phyloP scores from a whole-genome alignment of 495 filamentous ascomycete species.

The Podospora pseudocomata region DNA sequence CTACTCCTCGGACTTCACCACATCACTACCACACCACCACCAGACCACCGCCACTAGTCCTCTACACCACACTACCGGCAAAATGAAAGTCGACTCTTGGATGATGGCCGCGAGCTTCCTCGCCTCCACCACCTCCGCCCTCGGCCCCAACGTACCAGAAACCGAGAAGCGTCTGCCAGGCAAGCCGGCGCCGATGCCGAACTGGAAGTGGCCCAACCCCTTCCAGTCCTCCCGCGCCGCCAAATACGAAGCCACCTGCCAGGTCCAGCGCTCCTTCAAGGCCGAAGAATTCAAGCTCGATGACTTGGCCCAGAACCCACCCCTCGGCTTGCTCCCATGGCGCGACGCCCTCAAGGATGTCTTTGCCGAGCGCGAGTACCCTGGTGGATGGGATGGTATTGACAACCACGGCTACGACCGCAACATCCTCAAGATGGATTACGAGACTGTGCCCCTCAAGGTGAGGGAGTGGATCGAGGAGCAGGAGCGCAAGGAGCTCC shows the following conservation, averaged over 20 bases:
- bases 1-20: background rate
- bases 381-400: slow-evolving; percentile 37
- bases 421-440: slow-evolving; percentile 33
- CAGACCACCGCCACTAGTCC: background rate
- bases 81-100: slow-evolving; percentile 27
- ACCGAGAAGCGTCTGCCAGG: slow-evolving; percentile 20
- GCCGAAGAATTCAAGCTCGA: slow-evolving; percentile 34
- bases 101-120: slow-evolving; percentile 21
- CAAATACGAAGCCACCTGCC: slow-evolving; percentile 26
- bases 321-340: slow-evolving; percentile 28
- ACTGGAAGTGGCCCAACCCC: slow-evolving; percentile 35
- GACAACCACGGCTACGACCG: slow-evolving; percentile 39
- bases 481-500: slow-evolving; percentile 26
- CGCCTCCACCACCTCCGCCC: slow-evolving; percentile 19
- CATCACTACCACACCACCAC: background rate
- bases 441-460: slow-evolving; percentile 28
- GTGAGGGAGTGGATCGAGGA: slow-evolving; percentile 41
- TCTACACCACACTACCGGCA: background rate
- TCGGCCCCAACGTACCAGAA: slow-evolving; percentile 25
- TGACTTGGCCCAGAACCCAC: slow-evolving; percentile 29
- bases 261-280: slow-evolving; percentile 20
- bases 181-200: slow-evolving; percentile 22
- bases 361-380: slow-evolving; percentile 31
- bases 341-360: slow-evolving; percentile 31
- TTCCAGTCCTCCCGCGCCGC: slow-evolving; percentile 18